Evolutionary conservation across 805 yeast genomes (phyloP).

Genomic region (Helenozyma rhizophorensis): DNA sequence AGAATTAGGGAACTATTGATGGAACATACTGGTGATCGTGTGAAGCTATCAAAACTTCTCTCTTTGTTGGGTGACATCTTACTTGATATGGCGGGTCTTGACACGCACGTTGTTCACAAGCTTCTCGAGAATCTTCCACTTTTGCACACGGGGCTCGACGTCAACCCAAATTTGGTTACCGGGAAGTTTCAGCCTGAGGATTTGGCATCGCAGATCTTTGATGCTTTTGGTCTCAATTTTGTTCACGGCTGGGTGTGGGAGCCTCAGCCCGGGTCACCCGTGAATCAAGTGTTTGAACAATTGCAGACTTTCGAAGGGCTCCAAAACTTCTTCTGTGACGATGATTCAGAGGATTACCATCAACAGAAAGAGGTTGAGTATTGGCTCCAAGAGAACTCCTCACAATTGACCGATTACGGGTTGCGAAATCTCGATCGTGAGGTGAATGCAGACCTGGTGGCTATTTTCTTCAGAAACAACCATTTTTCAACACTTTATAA

Average conservation of each 20-base stretch:
- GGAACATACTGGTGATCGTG: conserved; percentile 5
- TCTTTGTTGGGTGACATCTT: conserved; percentile 47
- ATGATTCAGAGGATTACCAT: conserved; percentile 6
- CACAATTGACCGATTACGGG: conserved; percentile 77
- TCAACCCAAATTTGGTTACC: conserved; percentile 59
- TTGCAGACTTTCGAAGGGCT: conserved; percentile 46
- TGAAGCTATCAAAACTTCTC: conserved; percentile 35
- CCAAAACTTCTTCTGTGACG: conserved; percentile 48
- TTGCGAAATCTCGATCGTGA: conserved; percentile 40
- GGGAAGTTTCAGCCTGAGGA: conserved; percentile 51
- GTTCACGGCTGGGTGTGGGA: conserved; percentile 80
- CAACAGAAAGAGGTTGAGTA: conserved; percentile 17
- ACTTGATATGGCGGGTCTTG: conserved; percentile 16
- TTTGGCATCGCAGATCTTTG: conserved; percentile 53
- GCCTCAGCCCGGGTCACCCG: conserved; percentile 7
- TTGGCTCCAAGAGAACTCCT: conserved; percentile 55
- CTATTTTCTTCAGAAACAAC: conserved; percentile 83
- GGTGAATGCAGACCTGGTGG: conserved; percentile 50
- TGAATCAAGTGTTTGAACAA: conserved; percentile 14
- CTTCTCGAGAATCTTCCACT: conserved; percentile 57
- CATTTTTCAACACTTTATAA: conserved; percentile 75
- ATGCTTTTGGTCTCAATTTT: conserved; percentile 53
- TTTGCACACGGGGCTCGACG: conserved; percentile 64
- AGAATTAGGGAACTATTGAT: no score
- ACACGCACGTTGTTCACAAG: conserved; percentile 15